Evolutionary conservation across 1,284 basidiomycete genomes (phyloP), one percentile per base, ranked within the genome.

Genomic region (Tilletia setariae): DNA sequence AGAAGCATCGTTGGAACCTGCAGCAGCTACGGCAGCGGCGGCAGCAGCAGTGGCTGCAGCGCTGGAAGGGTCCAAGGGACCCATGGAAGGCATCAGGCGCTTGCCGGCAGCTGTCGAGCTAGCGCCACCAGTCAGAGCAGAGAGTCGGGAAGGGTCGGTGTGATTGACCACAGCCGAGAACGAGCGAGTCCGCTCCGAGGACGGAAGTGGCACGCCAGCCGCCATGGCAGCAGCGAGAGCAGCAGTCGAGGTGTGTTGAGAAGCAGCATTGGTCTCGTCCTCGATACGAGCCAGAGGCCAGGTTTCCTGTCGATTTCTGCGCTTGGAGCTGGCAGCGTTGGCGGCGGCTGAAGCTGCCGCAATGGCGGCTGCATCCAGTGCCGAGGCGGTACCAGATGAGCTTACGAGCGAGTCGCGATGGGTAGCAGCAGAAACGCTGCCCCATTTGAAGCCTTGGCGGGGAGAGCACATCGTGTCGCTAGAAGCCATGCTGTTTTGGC

Each of bases 241-340:
- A 49, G 46, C 46, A 3, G 19, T 23, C n/a, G 51, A 53, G 11
- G 4, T 11, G 35, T 40, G 35, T 3, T 21, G 21, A 11, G 21
- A 4, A 3, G 28, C 32, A 15, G 25, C 23, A 21, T 13, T 40
- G 15, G 30, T 2, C 30, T 40, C 56, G 15, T 61, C 56, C 23
- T 32, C 56, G 30, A 61, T 61, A 13, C 56, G 56, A 32, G 56
- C 56, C 11, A 61, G 56, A 13, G 56, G 56, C 56, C 56, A 61
- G 30, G 56, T 61, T 19, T 61, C 56, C 32, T 61, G 56, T 6
- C 56, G 56, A 15, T 30, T 61, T 9, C 56, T 9, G 11, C 56
- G 25, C 4, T 32, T 25, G 11, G 56, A n/a, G 8, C 15, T 16
- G 13, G 30, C 30, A 61, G 56, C 32, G 6, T 25, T 13, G 6